These are phyloP conservation scores for Cystofilobasidium capitatum DNA, from an alignment of 768 basidiomycete species.

Conservation along the genomic window DNA sequence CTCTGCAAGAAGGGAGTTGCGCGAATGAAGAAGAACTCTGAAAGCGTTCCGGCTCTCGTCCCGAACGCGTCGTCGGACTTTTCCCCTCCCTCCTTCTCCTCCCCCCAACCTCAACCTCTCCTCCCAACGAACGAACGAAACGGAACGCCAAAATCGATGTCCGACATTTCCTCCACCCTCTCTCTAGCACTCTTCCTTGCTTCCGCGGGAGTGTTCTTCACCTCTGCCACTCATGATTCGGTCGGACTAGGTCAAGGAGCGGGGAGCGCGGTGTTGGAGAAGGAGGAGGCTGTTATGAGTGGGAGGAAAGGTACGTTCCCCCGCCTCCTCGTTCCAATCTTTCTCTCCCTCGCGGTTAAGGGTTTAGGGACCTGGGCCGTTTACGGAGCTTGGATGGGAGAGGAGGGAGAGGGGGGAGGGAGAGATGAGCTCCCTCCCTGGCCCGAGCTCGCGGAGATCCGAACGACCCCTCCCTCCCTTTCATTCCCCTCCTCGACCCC, in stretches of 20 bases:
- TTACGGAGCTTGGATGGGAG: no score
- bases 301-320: neutral
- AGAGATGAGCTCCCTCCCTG: no score
- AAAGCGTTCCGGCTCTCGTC: neutral
- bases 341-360: neutral
- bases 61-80: neutral
- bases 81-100: neutral
- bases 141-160: conserved; percentile 6
- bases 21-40: no score
- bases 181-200: conserved; percentile 15
- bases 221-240: conserved; percentile 2
- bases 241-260: conserved; percentile 2
- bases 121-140: neutral
- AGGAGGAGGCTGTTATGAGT: neutral
- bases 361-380: neutral
- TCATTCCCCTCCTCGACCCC: no score
- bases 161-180: conserved; percentile 7
- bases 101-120: neutral
- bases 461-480: no score
- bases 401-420: no score
- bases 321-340: neutral
- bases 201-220: conserved; percentile 8
- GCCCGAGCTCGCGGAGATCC: no score
- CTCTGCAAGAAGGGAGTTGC: no score
- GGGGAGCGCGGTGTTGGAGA: conserved; percentile 11